Conservation (phyloP, 2,329 filamentous ascomycete species). For the Arthrobotrys sinensis region DNA sequence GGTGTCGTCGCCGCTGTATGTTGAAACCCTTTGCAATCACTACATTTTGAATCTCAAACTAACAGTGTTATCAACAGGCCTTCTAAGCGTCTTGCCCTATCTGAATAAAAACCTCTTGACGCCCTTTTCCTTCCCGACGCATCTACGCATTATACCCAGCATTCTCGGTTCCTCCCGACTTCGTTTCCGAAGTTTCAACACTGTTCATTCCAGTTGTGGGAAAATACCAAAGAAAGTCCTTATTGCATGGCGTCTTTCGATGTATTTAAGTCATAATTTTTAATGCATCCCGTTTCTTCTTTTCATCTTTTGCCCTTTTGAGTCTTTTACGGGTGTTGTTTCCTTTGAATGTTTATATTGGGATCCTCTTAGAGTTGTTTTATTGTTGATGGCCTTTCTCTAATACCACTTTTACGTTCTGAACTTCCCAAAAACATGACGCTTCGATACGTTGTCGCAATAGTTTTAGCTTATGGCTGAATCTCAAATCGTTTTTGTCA, state of each 20-base stretch:
- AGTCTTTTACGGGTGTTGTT: slow-evolving; percentile 47
- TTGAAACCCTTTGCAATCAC: slow-evolving; percentile 62
- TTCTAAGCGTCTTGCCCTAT: slow-evolving; percentile 50
- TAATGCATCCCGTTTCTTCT: slow-evolving; percentile 56
- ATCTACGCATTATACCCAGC: slow-evolving; percentile 60
- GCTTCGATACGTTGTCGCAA: slow-evolving; percentile 5
- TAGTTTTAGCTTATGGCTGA: slow-evolving; percentile 18
- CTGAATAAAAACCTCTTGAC: slow-evolving; percentile 52
- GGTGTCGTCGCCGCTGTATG: slow-evolving; percentile 64
- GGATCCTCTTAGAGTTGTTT: slow-evolving; percentile 58
- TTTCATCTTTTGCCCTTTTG: slow-evolving; percentile 22
- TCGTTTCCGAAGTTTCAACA: slow-evolving; percentile 40
- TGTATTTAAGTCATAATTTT: slow-evolving; percentile 61
- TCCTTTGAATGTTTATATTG: slow-evolving; percentile 54
- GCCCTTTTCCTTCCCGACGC: slow-evolving; percentile 50
- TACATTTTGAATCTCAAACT: slow-evolving; percentile 62
- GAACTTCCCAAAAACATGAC: slow-evolving; percentile 19
- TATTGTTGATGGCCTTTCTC: slow-evolving; percentile 56
- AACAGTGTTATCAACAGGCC: slow-evolving; percentile 36
- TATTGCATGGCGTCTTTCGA: slow-evolving; percentile 60
- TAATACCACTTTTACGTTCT: slow-evolving; percentile 57
- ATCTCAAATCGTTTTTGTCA: slow-evolving; percentile 50
- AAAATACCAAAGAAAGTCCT: slow-evolving; percentile 53
- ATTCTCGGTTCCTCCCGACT: slow-evolving; percentile 58
- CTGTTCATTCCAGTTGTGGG: slow-evolving; percentile 48